Evolutionary conservation across 306 rosid species (phyloP).

Genomic region (Echinosophora koreensis): DNA sequence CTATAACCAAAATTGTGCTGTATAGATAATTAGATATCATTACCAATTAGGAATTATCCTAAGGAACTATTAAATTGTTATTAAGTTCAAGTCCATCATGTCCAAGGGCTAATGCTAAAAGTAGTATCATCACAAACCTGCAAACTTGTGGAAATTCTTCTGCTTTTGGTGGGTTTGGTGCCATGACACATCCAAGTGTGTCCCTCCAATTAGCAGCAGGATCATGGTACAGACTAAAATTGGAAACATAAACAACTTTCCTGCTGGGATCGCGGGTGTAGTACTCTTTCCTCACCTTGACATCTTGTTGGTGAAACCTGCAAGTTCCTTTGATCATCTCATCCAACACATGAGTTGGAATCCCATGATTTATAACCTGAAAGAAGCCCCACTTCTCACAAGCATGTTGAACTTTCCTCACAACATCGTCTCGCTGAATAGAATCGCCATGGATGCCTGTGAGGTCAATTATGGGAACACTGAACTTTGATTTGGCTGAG

Average conservation of each 20-base stretch:
- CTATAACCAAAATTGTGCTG: constrained; percentile 8
- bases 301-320: constrained; percentile 59
- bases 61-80: background rate
- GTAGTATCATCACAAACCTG: constrained; percentile 38
- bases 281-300: constrained; percentile 54
- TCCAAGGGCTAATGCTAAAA: background rate
- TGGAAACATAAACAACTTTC: constrained; percentile 43
- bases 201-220: constrained; percentile 55
- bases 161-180: constrained; percentile 47
- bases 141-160: constrained; percentile 49
- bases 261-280: constrained; percentile 49
- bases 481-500: constrained; percentile 15
- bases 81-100: background rate
- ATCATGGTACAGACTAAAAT: constrained; percentile 49
- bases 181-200: constrained; percentile 27
- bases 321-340: constrained; percentile 52
- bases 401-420: constrained; percentile 45
- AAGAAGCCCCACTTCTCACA: constrained; percentile 62
- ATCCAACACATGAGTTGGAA: constrained; percentile 45
- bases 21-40: background rate
- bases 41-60: background rate
- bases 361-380: constrained; percentile 62
- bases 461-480: constrained; percentile 59
- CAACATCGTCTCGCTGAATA: constrained; percentile 36
- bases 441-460: constrained; percentile 40